Evolutionary conservation across 306 rosid genomes (phyloP), one percentile per base, ranked within the genome.

Genomic region (Cicer bijugum): DNA sequence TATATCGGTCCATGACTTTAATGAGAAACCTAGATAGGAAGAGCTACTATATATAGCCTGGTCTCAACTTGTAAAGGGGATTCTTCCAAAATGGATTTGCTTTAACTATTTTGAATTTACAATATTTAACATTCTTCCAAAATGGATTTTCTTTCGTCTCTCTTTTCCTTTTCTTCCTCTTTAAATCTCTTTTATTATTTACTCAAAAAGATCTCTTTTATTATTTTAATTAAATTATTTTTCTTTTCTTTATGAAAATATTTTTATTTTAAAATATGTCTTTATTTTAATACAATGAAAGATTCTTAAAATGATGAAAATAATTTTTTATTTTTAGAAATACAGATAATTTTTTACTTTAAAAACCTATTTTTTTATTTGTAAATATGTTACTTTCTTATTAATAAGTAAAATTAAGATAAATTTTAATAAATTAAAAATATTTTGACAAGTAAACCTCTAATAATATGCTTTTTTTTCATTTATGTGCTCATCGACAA

Each of bases 51-150:
- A 48, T 61, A 12, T n/a, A 57, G 53, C 56, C 47, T 59, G 3
- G 38, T 56, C 14, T 10, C 28, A 69, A 62, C 56, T 63, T 46
- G 46, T 8, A 57, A 77, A 71, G 66, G 55, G 45, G 64, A 71
- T 76, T 81, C 75, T 56, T 6, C 35, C 43, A 76, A 55, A 56
- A 10, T 63, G 48, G 51, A 74, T 59, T 74, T 45, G 80, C 73
- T 75, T 69, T 62, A 19, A 42, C 50, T 10, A 46, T 11, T 44
- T 53, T 53, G 9, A 35, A 52, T 35, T 76, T 65, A 23, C 35
- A 63, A 46, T 6, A 1, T 8, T 55, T 19, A 19, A 42, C 75
- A 58, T 74, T 60, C 72, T 73, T 68, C 69, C 57, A 80, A 14
- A 50, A 28, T 2, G 2, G 23, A 20, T 20, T 20, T 35, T 59